Evolutionary conservation across 164 flowering plant genomes (phyloP), one percentile per base, ranked within the genome.

Genomic region (Macadamia tetraphylla): DNA sequence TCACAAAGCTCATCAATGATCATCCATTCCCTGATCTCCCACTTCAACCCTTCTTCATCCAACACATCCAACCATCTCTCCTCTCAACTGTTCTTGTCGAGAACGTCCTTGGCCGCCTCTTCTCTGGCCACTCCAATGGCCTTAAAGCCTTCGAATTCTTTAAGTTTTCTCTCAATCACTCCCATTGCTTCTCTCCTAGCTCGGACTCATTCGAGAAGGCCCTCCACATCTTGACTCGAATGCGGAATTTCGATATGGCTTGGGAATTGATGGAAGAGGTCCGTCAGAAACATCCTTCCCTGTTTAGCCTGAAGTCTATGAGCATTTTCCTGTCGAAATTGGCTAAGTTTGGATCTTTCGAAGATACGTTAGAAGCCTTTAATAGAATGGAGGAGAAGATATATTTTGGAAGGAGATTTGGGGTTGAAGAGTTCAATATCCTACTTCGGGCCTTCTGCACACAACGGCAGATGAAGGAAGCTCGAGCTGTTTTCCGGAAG

Each of bases 81-180:
- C 72, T 82, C 51, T 74, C 88, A 49, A 43, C 77, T 44, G 7
- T 64, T 23, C 72, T 87, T 32, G 81, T 83, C 35, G 89, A 84
- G 57, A 64, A 79, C 17, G 84, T 92, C 61, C 90, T 92, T 9
- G 94, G 94, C 53, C 83, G 85, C 60, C 89, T 90, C 18, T 90
- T 88, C 65, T 84, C 85, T 18, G 86, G 91, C 14, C 94, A 92
- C 59, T 74, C 86, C 53, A 86, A 92, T 74, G 92, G 92, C 60
- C 82, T 92, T 18, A 92, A 90, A 76, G 94, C 98, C 53, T 72
- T 78, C 5, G 92, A 89, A 53, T 83, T 92, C 75, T 92, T 92
- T 77, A 80, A 70, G 10, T 86, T 77, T 60, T 76, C 77, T 30
- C 77, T 85, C 53, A 51, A 35, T 0, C 69, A 71, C 53, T 69